These are phyloP conservation scores for Urtica urens DNA, from an alignment of 306 rosid genomes.

Conservation along the genomic window DNA sequence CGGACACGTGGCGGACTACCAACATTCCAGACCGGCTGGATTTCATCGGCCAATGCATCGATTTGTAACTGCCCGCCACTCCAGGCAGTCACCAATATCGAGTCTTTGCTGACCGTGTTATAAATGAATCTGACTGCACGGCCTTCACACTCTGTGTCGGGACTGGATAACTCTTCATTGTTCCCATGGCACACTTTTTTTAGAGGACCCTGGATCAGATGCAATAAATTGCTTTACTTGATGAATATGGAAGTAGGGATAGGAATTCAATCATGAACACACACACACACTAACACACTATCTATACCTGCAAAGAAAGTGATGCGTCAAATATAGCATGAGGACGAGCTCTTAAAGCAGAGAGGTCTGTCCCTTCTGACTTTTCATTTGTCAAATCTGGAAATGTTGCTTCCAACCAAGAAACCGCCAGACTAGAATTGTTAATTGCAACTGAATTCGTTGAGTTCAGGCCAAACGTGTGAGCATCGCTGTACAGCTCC, in stretches of 20 bases:
- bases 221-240: too few species aligned
- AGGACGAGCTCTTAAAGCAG: constrained; percentile 50
- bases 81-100: constrained; percentile 86
- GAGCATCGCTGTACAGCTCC: constrained; percentile 73
- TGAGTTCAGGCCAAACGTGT: constrained; percentile 62
- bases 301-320: constrained; percentile 64
- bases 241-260: too few species aligned
- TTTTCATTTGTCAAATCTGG: constrained; percentile 47
- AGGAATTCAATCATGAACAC: not conserved
- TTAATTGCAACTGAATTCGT: constrained; percentile 50
- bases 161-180: constrained; percentile 44
- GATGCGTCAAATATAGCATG: constrained; percentile 81
- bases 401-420: constrained; percentile 90
- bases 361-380: constrained; percentile 36
- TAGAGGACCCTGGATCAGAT: constrained; percentile 70
- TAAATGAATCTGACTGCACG: constrained; percentile 67
- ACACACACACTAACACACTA: not conserved
- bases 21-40: constrained; percentile 81
- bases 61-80: constrained; percentile 88
- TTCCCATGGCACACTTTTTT: constrained; percentile 50
- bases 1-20: constrained; percentile 70
- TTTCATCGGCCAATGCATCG: constrained; percentile 94
- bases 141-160: constrained; percentile 77
- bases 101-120: constrained; percentile 69
- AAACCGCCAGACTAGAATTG: constrained; percentile 72